Conservation (phyloP, 805 yeast genomes). For the Metschnikowia colocasiae region DNA sequence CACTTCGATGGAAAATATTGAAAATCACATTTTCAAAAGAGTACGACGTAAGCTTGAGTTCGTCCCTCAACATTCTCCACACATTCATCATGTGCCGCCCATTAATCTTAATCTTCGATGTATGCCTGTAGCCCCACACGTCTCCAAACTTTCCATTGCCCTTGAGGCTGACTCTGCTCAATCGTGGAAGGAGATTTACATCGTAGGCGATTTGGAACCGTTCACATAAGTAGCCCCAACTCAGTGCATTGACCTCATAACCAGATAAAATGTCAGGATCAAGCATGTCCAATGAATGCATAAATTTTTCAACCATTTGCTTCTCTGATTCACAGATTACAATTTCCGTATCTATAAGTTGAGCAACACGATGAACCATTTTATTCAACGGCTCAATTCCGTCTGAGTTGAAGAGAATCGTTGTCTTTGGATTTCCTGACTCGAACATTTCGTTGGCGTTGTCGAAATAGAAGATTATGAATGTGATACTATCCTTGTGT, state of each 20-base stretch:
- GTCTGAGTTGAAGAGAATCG: conserved; percentile 6
- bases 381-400: conserved; percentile 2
- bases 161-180: conserved; percentile 56
- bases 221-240: conserved; percentile 90
- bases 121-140: conserved; percentile 78
- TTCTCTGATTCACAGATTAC: conserved; percentile 40
- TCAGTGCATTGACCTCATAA: conserved; percentile 69
- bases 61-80: conserved; percentile 73
- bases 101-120: conserved; percentile 60
- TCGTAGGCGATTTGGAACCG: conserved; percentile 47
- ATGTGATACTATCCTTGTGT: conserved; percentile 48
- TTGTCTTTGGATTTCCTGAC: conserved; percentile 7
- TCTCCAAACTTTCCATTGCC: conserved; percentile 56
- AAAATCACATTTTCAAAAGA: conserved; percentile 73
- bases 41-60: conserved; percentile 60
- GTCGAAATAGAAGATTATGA: conserved; percentile 64
- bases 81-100: conserved; percentile 85
- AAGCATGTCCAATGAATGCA: conserved; percentile 50
- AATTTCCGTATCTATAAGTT: conserved; percentile 3
- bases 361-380: conserved; percentile 5
- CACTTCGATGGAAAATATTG: conserved; percentile 60
- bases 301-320: conserved; percentile 53
- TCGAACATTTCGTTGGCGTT: conserved; percentile 26
- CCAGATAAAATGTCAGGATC: conserved; percentile 92
- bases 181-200: conserved; percentile 50